phyloP scores from a whole-genome alignment of 139 green algal genomes.

The Haematococcus sp. region DNA sequence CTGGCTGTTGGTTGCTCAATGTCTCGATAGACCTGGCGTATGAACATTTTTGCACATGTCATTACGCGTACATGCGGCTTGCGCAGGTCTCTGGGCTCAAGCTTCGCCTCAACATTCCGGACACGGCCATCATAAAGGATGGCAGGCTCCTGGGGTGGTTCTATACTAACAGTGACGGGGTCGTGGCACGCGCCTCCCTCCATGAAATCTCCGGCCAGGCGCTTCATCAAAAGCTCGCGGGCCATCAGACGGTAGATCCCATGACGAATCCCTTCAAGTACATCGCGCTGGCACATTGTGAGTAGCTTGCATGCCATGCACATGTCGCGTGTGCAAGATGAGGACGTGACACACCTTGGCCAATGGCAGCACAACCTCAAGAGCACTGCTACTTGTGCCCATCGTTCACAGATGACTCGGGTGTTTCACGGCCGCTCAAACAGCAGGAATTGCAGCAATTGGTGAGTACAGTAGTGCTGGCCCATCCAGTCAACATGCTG shows the following conservation, averaged over 20 bases:
- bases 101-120: constrained; percentile 21
- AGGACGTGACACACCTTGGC: too few relatives aligned
- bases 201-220: constrained; percentile 17
- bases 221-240: constrained; percentile 15
- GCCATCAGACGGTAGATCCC: neutral
- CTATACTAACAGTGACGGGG: constrained; percentile 20
- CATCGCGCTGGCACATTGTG: neutral
- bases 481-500: too few relatives aligned
- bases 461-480: constrained; percentile 8
- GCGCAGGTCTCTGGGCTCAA: constrained; percentile 25
- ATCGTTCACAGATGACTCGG: neutral
- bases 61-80: neutral
- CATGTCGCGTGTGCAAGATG: too few relatives aligned
- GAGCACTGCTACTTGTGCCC: too few relatives aligned
- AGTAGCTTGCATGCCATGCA: neutral
- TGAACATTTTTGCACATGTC: constrained; percentile 1
- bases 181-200: constrained; percentile 1
- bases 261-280: neutral
- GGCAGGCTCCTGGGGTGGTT: constrained; percentile 22
- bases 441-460: constrained; percentile 24
- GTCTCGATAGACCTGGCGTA: neutral
- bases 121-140: constrained; percentile 21
- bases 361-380: too few relatives aligned
- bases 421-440: constrained; percentile 22
- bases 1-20: neutral